These are phyloP conservation scores for Arabidopsis hybrid DNA, from an alignment of 441 rosid species.

Conservation along the genomic window DNA sequence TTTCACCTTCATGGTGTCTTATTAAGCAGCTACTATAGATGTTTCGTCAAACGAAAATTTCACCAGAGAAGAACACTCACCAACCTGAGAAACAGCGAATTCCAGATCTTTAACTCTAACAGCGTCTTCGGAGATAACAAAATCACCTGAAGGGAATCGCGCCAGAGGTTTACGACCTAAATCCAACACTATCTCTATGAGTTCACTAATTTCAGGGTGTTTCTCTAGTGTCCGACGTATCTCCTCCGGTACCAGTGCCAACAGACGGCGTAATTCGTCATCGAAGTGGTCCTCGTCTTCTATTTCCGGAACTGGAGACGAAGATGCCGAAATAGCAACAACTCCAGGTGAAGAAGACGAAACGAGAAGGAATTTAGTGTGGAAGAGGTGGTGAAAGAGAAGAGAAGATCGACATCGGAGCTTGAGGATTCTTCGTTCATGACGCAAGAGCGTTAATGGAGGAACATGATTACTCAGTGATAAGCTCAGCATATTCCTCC, in stretches of 20 bases:
- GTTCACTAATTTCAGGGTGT: slow-evolving; percentile 63
- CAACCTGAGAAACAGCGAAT: slow-evolving; percentile 79
- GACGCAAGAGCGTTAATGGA: slow-evolving; percentile 41
- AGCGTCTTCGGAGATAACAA: slow-evolving; percentile 61
- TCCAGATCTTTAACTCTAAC: slow-evolving; percentile 63
- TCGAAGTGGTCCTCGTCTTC: slow-evolving; percentile 52
- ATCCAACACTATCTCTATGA: slow-evolving; percentile 91
- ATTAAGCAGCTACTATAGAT: slow-evolving; percentile 31
- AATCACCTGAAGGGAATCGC: slow-evolving; percentile 90
- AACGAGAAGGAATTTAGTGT: neutral
- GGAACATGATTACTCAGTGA: slow-evolving; percentile 45
- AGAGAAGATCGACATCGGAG: slow-evolving; percentile 25
- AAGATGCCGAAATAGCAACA: slow-evolving; percentile 37
- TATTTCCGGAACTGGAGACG: slow-evolving; percentile 36
- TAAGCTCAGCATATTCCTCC: slow-evolving; percentile 43
- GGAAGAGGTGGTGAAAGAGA: slow-evolving; percentile 16
- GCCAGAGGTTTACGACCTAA: slow-evolving; percentile 90
- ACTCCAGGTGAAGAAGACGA: slow-evolving; percentile 37
- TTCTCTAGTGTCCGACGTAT: slow-evolving; percentile 64
- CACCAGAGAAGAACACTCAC: slow-evolving; percentile 23
- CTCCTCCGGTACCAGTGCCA: slow-evolving; percentile 71
- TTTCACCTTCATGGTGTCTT: slow-evolving; percentile 6
- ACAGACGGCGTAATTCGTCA: slow-evolving; percentile 72
- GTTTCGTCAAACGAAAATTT: neutral
- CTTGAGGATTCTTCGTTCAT: slow-evolving; percentile 34